Base-by-base conservation (phyloP, 2,329 filamentous ascomycete species). In the Curvularia sp. region DNA sequence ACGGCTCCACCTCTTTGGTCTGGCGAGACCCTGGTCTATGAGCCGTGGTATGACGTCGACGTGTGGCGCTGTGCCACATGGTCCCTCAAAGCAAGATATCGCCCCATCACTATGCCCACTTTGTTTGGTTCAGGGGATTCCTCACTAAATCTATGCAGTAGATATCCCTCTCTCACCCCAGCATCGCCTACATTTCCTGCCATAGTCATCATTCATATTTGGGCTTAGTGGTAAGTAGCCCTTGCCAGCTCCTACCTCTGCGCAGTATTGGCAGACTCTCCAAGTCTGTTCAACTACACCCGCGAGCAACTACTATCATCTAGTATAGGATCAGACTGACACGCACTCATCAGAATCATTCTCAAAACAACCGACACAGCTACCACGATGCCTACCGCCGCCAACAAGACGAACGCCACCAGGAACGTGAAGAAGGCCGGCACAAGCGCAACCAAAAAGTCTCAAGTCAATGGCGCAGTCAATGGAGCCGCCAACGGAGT, bases 311-410 rank as follows among this genome's bases (percentile, higher is more conserved):
- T 54, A 18, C 44, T 20, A 22, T 12, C 48, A 18, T 8, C 38
- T 33, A 1, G 38, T 43, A 35, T 41, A 9, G 48, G 35, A 41
- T 49, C 22, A 26, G 42, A 8, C 55, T 61, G 56, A 62, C 49
- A 41, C n/a, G 44, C 4, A 18, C 49, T 6, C 41, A 53, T 26
- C 31, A 56, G 48, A 56, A 6, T 4, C n/a, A 0, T 30, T 22
- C 26, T 42, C 12, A 26, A 20, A 44, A 5, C 8, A 41, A 38
- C 39, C 24, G 15, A 44, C 50, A 53, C 30, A 48, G 28, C 12
- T 13, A n/a, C 24, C 64, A 67, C 59, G 20, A 75, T 75, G 73
- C 72, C 74, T 53, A 57, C 74, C 53, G 75, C 72, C 39, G 57
- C 65, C 55, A 68, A 64, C 63, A 73, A 67, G 51, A 57, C 73